phyloP scores from a whole-genome alignment of 164 flowering plant species.

The Malania oleifera region DNA sequence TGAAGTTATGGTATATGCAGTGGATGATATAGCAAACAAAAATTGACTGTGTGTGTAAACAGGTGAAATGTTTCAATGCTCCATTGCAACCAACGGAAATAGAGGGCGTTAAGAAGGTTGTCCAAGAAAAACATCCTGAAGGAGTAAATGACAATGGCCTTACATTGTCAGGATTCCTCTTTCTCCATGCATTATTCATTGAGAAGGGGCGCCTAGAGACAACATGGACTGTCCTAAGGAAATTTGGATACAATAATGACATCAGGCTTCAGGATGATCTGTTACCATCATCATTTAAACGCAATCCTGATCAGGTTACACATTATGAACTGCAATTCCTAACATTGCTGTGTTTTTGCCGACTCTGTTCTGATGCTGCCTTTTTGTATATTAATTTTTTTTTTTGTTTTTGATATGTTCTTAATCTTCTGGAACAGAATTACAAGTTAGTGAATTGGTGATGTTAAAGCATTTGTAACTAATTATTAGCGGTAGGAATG shows the following conservation, averaged over 20 bases:
- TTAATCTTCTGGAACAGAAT: too few species aligned
- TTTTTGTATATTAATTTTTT: too few species aligned
- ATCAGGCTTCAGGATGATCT: neutral
- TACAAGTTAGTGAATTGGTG: too few species aligned
- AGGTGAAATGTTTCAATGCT: neutral
- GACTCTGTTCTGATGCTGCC: too few species aligned
- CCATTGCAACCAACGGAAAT: slow-evolving; percentile 6
- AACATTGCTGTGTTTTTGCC: too few species aligned
- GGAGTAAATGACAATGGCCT: slow-evolving; percentile 4
- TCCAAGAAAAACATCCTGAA: slow-evolving; percentile 5
- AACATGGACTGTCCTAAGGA: slow-evolving; percentile 5
- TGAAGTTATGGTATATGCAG: neutral
- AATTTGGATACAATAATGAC: slow-evolving; percentile 4
- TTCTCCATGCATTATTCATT: slow-evolving; percentile 7
- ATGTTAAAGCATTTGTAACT: too few species aligned
- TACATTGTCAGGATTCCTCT: slow-evolving; percentile 6
- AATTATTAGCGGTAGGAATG: too few species aligned
- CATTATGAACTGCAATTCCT: too few species aligned
- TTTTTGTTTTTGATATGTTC: too few species aligned
- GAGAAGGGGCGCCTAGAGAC: slow-evolving; percentile 5
- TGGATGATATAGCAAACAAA: too few species aligned
- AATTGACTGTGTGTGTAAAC: neutral
- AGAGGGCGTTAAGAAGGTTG: slow-evolving; percentile 2
- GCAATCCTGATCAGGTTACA: slow-evolving; percentile 3
- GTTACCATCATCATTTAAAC: neutral